These are phyloP conservation scores for Takakia lepidozioides DNA, from an alignment of 225 moss, liverwort and hornwort genomes.

Conservation along the genomic window DNA sequence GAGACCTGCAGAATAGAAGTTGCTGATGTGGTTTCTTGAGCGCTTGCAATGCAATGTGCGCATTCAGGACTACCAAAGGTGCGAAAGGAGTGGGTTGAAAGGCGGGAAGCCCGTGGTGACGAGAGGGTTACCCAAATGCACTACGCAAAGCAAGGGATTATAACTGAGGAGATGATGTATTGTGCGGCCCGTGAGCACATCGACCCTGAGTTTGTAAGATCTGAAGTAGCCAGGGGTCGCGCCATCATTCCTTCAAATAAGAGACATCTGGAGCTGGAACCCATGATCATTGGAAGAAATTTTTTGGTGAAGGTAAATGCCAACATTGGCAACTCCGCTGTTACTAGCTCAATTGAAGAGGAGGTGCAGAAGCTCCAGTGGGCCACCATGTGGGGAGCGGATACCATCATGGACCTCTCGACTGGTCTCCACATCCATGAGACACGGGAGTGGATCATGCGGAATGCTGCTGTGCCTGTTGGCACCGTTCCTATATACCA, in stretches of 20 bases:
- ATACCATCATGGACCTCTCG: slow-evolving; percentile 95
- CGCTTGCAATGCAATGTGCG: too few species aligned
- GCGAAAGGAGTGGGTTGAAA: slow-evolving; percentile 69
- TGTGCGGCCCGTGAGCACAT: slow-evolving; percentile 73
- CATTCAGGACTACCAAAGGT: slow-evolving; percentile 66
- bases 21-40: too few species aligned
- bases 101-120: slow-evolving; percentile 56
- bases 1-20: too few species aligned
- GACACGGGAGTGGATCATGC: slow-evolving; percentile 91
- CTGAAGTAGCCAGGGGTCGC: slow-evolving; percentile 81
- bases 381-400: slow-evolving; percentile 98
- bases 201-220: slow-evolving; percentile 64
- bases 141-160: slow-evolving; percentile 72
- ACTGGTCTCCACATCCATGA: slow-evolving; percentile 89
- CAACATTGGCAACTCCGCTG: slow-evolving; percentile 91
- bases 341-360: slow-evolving; percentile 90
- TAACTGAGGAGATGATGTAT: slow-evolving; percentile 86
- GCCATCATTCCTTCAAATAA: slow-evolving; percentile 95
- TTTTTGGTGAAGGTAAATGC: slow-evolving; percentile 93
- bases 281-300: slow-evolving; percentile 84
- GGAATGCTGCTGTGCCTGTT: slow-evolving; percentile 80
- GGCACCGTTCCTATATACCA: slow-evolving; percentile 96
- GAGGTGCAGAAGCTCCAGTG: slow-evolving; percentile 98
- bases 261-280: slow-evolving; percentile 78
- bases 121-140: slow-evolving; percentile 81